These are phyloP conservation scores for Colletotrichum viniferum DNA, from an alignment of 2,329 filamentous ascomycete genomes.

Conservation along the genomic window DNA sequence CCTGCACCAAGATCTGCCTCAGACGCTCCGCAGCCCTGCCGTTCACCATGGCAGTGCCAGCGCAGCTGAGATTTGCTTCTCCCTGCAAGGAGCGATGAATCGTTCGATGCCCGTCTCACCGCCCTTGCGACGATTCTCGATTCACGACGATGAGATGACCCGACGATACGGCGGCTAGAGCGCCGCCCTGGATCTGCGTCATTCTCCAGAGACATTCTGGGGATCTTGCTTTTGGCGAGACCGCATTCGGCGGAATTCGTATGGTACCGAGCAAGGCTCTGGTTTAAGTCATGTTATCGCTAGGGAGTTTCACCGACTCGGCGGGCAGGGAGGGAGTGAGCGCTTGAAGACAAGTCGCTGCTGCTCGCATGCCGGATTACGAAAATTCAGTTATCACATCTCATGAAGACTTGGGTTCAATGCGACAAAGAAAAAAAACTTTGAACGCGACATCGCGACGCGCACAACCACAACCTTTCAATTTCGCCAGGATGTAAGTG, in stretches of 20 bases:
- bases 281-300: not conserved
- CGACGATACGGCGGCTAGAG: not conserved
- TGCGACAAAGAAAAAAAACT: not conserved
- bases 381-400: not conserved
- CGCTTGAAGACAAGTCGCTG: not conserved
- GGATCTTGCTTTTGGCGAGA: not conserved
- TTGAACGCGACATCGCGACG: not conserved
- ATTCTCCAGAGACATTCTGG: not conserved
- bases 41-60: not conserved
- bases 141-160: not conserved
- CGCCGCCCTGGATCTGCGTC: not conserved
- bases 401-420: not conserved
- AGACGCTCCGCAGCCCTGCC: not conserved
- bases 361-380: not conserved
- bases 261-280: not conserved
- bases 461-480: not conserved
- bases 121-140: not conserved
- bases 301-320: not conserved
- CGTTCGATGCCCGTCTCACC: not conserved
- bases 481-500: not conserved
- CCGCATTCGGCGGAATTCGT: not conserved
- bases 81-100: not conserved
- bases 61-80: not conserved
- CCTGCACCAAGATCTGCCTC: constrained; percentile 14
- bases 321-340: not conserved